Base-by-base conservation (phyloP, 202 grass and related monocot species). In the Hordeum pubiflorum region DNA sequence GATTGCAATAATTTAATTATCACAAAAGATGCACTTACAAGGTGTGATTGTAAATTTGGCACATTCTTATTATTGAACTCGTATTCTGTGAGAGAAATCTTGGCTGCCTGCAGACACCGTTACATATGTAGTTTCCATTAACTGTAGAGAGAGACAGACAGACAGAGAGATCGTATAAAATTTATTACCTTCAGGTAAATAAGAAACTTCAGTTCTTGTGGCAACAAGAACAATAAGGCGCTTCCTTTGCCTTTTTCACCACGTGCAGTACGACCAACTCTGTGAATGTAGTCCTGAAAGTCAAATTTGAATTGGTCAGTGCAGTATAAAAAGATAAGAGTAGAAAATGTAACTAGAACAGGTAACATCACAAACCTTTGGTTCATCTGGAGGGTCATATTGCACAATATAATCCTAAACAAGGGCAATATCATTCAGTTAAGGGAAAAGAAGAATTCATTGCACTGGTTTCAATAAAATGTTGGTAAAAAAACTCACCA, bases 321-420 rank as follows among this genome's bases (percentile, higher is more conserved):
- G 80, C 13, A 41, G 11, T 48, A 26, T 26, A 27, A 21, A 80
- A 77, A 50, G 70, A 20, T 26, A 24, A 68, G 11, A 74, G 18
- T 48, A 81, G 31, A 63, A 40, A 69, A 54, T 55, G 85, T 27
- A 65, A 52, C 33, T 48, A 31, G 27, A 18, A 18, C 23, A 50
- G 4, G 77, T 74, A 43, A 72, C 38, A 77, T 26, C 27, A 82
- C 40, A 18, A 75, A 98, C 95, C 95, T 98, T 98, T 31, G 95
- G 95, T 82, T 98, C 95, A 85, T 95, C 95, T 52, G 95, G 92
- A 78, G 95, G 95, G 83, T 98, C 95, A 73, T 98, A 98, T 66
- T 98, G 95, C 69, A 98, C 90, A 61, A 98, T 95, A 89, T 88
- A 98, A 79, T 98, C 92, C 95, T 98, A 81, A 81, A 85, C 22